Evolutionary conservation across 805 yeast genomes (phyloP), one percentile per base, ranked within the genome.

Genomic region (Metschnikowia proteae): DNA sequence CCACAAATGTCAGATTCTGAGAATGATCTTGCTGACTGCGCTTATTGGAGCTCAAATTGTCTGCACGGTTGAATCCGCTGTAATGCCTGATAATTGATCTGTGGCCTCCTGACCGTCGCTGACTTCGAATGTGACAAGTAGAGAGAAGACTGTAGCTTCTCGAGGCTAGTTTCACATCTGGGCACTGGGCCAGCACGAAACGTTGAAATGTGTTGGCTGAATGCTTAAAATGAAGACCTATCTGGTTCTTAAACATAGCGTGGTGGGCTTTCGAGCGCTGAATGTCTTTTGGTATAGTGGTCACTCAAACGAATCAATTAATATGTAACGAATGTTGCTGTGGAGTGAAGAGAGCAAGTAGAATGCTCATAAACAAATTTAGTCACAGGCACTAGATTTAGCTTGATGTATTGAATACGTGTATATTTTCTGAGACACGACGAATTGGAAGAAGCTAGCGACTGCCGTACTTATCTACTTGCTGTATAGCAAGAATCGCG

Each of bases 401-500:
- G 22, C 38, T n/a, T 13, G 10, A 36, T 13, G 22, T 13, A 17
- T 31, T 4, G 25, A 27, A 27, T 27, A 13, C 8, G 31, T 31
- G 28, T 13, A 3, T 27, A 31, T 25, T 8, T 8, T 40, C 5
- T 27, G 22, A 13, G 41, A 13, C 23, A 27, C 6, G 9, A 28
- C 9, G 30, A 28, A 6, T 28, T 28, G 30, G 30, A 28, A 17
- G 17, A 17, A 17, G 17, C 17, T 17, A 17, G 17, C 17, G 17
- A 17, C 17, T 17, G 23, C 7, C 11, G 43, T 5, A 31, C 3
- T 38, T 23, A 5, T n/a, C 36, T 31, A 9, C 28, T 40, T 40
- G 35, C 43, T 40, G 43, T 31, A 29, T 23, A 40, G 43, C 43
- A 40, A 40, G 34, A 23, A 40, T 31, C 35, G 43, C 43, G 36